phyloP scores from a whole-genome alignment of 352 stramenopile species.

The Phytopythium cucurbitacearum region DNA sequence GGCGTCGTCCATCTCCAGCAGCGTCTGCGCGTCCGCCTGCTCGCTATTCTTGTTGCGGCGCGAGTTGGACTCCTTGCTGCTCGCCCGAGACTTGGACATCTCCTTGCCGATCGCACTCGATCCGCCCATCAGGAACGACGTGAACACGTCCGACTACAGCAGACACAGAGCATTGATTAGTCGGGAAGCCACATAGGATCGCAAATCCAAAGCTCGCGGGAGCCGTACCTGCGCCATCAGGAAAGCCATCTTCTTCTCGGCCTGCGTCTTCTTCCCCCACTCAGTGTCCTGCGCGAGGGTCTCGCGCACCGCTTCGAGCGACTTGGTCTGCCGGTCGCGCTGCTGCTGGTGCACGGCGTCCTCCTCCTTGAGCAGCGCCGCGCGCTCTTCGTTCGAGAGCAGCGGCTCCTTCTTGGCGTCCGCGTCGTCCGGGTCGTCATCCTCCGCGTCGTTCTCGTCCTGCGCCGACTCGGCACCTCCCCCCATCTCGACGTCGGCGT shows the following conservation, averaged over 20 bases:
- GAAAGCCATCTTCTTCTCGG: constrained; percentile 80
- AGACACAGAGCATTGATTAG: constrained; percentile 1
- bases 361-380: constrained; percentile 57
- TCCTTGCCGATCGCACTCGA: constrained; percentile 72
- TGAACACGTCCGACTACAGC: constrained; percentile 74
- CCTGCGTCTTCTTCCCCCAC: constrained; percentile 37
- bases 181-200: constrained; percentile 2
- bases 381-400: constrained; percentile 57
- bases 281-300: constrained; percentile 46
- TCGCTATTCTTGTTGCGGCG: constrained; percentile 65
- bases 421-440: constrained; percentile 6
- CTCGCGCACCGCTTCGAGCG: constrained; percentile 66
- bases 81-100: constrained; percentile 51
- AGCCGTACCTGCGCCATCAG: constrained; percentile 61
- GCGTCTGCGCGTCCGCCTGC: constrained; percentile 57
- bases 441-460: constrained; percentile 8
- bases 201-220: not conserved
- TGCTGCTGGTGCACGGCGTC: constrained; percentile 68
- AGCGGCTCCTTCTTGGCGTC: constrained; percentile 32
- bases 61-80: constrained; percentile 34
- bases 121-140: constrained; percentile 84
- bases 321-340: constrained; percentile 71
- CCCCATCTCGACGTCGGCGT: constrained; percentile 17
- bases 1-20: constrained; percentile 78
- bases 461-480: constrained; percentile 4